Base-by-base conservation (phyloP, 2,329 filamentous ascomycete genomes). In the Parascedosporium putredinis region DNA sequence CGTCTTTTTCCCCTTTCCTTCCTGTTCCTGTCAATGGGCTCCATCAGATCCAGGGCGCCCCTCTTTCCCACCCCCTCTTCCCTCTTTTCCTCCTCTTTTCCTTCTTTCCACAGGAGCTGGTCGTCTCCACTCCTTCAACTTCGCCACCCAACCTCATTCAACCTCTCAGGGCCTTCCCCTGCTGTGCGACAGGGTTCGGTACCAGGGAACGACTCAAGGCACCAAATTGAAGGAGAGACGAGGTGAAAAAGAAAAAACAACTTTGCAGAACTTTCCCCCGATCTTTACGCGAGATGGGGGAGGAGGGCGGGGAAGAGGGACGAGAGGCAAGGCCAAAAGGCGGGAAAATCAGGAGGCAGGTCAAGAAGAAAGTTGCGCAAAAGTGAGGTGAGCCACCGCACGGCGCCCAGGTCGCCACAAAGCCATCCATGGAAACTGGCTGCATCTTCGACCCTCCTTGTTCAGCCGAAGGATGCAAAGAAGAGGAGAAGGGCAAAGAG, bases 131-230 rank as follows among this genome's bases (percentile, higher is more conserved):
- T 20, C 38, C 38, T 42, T 42, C 23, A 2, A 42, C 38, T 42
- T 42, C 38, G 38, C 38, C 38, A 42, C 38, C 18, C 6, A n/a
- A 4, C 16, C n/a, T 20, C 38, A 42, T 23, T 42, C 38, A 18
- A 42, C 20, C 38, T 42, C 38, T 24, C 38, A 42, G 38, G 38
- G 38, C 38, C 20, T 42, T 42, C 9, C 36, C 38, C 38, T 42
- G 38, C 23, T 42, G 38, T 42, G 38, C 9, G 38, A 42, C 38
- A 42, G 18, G 38, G 38, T 18, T 42, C 38, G 38, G 38, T 42
- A 16, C 38, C 38, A 22, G 23, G 16, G 38, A 20, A 42, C 38
- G 18, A 20, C 20, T 42, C 7, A 20, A 42, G 20, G 38, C 38
- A 12, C 38, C 38, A 20, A 42, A 42, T 12, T 24, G 38, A 42